Conservation (phyloP, 768 basidiomycete species). For the Tulasnella sp. region DNA sequence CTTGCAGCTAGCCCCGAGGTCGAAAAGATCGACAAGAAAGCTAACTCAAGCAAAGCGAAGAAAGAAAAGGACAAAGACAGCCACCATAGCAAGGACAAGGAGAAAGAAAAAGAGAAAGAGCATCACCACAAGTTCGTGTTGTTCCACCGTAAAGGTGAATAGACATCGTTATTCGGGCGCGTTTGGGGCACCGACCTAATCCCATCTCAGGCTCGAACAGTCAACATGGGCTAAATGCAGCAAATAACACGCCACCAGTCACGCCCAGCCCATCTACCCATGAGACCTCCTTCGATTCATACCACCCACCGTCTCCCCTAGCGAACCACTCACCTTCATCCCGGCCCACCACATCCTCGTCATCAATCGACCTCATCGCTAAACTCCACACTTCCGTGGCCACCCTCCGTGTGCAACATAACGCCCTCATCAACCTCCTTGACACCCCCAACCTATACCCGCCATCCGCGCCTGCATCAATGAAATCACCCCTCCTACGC, state of each 20-base stretch:
- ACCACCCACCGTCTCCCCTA: background rate
- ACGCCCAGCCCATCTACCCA: background rate
- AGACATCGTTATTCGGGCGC: too few relatives aligned
- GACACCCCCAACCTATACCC: background rate
- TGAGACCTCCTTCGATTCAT: background rate
- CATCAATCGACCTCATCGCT: too few relatives aligned
- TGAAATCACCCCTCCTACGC: background rate
- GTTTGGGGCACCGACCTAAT: too few relatives aligned
- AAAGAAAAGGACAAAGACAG: conserved; percentile 16
- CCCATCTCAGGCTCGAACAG: too few relatives aligned
- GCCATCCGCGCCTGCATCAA: background rate
- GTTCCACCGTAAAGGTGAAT: conserved; percentile 48
- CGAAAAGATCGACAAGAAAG: background rate
- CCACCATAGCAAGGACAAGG: background rate
- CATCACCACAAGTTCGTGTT: conserved; percentile 36
- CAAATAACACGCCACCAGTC: conserved; percentile 10
- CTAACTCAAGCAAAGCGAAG: background rate
- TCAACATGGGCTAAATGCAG: conserved; percentile 16
- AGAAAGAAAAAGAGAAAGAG: conserved; percentile 6
- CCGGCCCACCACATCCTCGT: background rate
- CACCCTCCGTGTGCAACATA: conserved; percentile 50
- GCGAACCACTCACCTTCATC: background rate
- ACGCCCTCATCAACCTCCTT: conserved; percentile 33
- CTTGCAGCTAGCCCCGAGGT: background rate
- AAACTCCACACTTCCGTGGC: conserved; percentile 38